Percentiles rank a stretch among this genome's conserved stretches.
Conservation (phyloP, 352 stramenopile species). For the Phytophthora rubi region DNA sequence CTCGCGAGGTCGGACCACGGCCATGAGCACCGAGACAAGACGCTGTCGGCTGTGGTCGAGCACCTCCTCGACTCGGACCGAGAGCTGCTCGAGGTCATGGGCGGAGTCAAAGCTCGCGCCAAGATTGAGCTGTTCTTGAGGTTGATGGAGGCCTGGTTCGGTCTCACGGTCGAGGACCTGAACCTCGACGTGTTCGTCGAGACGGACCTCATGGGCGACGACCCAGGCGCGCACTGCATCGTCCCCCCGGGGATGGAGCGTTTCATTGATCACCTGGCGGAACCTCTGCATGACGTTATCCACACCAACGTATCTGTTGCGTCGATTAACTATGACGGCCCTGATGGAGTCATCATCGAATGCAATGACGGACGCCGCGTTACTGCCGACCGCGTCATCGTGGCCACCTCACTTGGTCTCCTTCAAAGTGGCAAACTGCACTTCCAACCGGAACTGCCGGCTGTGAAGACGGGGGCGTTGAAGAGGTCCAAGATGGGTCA, state of each 20-base stretch:
- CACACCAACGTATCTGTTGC: constrained; percentile 39
- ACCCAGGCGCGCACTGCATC: constrained; percentile 61
- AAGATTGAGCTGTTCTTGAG: constrained; percentile 34
- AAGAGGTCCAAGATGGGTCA: constrained; percentile 62
- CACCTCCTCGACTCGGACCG: constrained; percentile 33
- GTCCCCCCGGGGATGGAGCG: constrained; percentile 61
- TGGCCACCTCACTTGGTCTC: constrained; percentile 61
- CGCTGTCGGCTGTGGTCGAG: constrained; percentile 47
- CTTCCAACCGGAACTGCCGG: constrained; percentile 59
- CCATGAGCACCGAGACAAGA: constrained; percentile 25
- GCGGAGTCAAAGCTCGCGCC: constrained; percentile 16
- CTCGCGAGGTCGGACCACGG: constrained; percentile 34
- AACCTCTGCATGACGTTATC: constrained; percentile 44
- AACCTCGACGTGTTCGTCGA: constrained; percentile 41
- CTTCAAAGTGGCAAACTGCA: constrained; percentile 54
- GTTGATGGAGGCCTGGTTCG: constrained; percentile 69
- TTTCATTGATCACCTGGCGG: constrained; percentile 48
- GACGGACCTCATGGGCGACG: constrained; percentile 46
- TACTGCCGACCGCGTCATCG: constrained; percentile 55
- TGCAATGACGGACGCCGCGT: constrained; percentile 29
- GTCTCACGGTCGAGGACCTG: constrained; percentile 36
- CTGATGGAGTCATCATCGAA: constrained; percentile 45
- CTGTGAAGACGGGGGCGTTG: constrained; percentile 54
- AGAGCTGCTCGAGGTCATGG: constrained; percentile 38
- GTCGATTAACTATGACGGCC: constrained; percentile 39